phyloP scores from a whole-genome alignment of 2,329 filamentous ascomycete genomes.

The Phoma sp. region DNA sequence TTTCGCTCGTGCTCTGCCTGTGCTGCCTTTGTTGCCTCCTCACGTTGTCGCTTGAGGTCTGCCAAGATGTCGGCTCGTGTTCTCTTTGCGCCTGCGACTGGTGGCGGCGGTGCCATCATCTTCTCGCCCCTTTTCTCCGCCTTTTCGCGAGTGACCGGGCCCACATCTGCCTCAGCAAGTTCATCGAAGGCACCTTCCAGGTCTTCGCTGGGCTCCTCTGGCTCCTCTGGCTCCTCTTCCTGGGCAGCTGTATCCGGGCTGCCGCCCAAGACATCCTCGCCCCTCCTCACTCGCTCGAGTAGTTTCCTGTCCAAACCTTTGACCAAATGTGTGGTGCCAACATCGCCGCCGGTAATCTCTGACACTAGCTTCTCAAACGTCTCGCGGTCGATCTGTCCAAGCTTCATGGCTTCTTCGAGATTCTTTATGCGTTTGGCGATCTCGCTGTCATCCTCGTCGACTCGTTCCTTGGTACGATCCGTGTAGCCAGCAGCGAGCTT shows the following conservation, averaged over 20 bases:
- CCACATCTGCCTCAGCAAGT: conserved; percentile 71
- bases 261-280: conserved; percentile 61
- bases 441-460: conserved; percentile 61
- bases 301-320: conserved; percentile 91
- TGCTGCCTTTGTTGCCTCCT: conserved; percentile 54
- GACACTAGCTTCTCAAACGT: conserved; percentile 78
- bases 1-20: conserved; percentile 49
- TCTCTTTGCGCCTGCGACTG: conserved; percentile 58
- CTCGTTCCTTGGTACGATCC: conserved; percentile 76
- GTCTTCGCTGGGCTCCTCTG: conserved; percentile 38
- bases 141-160: conserved; percentile 68
- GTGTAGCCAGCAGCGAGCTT: conserved; percentile 82
- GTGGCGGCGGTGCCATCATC: conserved; percentile 50
- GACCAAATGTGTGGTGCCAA: conserved; percentile 82
- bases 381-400: conserved; percentile 80
- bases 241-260: conserved; percentile 46
- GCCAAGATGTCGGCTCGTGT: conserved; percentile 66
- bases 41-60: conserved; percentile 64
- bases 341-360: conserved; percentile 82
- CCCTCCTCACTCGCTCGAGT: conserved; percentile 71
- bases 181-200: conserved; percentile 59
- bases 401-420: conserved; percentile 81
- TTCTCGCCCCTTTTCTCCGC: conserved; percentile 62
- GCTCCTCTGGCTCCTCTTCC: conserved; percentile 34
- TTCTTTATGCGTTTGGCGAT: conserved; percentile 74